A percentile compares a stretch with the other conserved stretches of the same genome.
Conservation (phyloP, 2,329 filamentous ascomycete genomes). For the Penicillium italicum region DNA sequence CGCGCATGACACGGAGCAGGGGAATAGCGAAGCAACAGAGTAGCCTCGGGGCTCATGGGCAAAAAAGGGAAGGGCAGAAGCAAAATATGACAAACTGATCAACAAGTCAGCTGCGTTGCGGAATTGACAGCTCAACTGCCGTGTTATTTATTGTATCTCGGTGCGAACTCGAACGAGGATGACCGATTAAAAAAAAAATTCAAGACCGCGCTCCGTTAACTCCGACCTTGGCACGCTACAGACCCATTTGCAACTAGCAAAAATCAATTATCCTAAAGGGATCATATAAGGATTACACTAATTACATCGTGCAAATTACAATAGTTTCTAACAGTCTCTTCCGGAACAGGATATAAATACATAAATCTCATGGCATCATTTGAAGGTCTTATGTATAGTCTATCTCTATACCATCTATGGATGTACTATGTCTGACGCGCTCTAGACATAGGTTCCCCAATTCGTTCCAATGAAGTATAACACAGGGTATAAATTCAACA, state of each 20-base stretch:
- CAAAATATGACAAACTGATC: background rate
- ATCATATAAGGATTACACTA: background rate
- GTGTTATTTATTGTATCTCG: background rate
- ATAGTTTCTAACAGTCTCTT: background rate
- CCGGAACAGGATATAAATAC: background rate
- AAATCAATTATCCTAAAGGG: background rate
- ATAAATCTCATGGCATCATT: conserved; percentile 7
- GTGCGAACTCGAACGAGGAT: background rate
- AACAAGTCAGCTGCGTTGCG: background rate
- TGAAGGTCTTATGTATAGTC: conserved; percentile 13
- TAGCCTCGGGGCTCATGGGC: background rate
- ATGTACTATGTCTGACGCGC: background rate
- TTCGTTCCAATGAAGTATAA: background rate
- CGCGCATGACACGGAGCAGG: background rate
- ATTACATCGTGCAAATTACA: background rate
- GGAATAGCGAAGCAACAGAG: background rate
- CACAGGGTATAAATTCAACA: conserved; percentile 13
- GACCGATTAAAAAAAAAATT: background rate
- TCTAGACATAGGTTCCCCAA: conserved; percentile 1
- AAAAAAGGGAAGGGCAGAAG: background rate
- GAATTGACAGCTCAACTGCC: background rate
- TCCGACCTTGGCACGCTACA: background rate
- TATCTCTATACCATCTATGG: conserved; percentile 15
- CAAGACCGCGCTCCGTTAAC: background rate
- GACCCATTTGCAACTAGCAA: background rate